Evolutionary conservation across 1,284 basidiomycete genomes (phyloP).

Genomic region (Vanrija humicola): DNA sequence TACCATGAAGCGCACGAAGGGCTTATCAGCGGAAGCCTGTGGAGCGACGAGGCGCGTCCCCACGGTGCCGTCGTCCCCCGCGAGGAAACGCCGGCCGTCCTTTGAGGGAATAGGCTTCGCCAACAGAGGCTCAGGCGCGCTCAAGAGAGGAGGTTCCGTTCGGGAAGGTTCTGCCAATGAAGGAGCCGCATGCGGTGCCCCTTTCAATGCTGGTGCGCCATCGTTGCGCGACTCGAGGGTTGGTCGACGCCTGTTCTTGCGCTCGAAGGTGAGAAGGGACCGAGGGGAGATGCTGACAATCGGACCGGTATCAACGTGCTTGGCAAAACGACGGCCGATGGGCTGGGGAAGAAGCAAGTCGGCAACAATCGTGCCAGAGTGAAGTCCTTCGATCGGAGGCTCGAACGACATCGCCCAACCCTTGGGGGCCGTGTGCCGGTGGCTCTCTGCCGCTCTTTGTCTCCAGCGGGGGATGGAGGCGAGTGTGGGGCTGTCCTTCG

Average conservation of each 20-base stretch:
- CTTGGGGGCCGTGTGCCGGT: slow-evolving; percentile 46
- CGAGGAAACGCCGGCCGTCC: too few species aligned
- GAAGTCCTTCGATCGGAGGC: slow-evolving; percentile 67
- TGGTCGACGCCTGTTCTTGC: slow-evolving; percentile 30
- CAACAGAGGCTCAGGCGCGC: neutral
- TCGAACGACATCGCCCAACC: slow-evolving; percentile 70
- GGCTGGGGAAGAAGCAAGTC: slow-evolving; percentile 60
- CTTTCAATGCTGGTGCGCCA: too few species aligned
- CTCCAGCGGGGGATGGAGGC: slow-evolving; percentile 21
- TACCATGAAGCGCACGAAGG: slow-evolving; percentile 44
- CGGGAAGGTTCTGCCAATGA: neutral
- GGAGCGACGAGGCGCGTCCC: too few species aligned
- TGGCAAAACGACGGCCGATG: slow-evolving; percentile 27
- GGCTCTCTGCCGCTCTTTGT: slow-evolving; percentile 15
- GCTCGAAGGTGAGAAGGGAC: slow-evolving; percentile 27
- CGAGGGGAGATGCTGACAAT: slow-evolving; percentile 38
- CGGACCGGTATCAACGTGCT: slow-evolving; percentile 22
- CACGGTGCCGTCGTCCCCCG: too few species aligned
- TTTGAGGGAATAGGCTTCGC: neutral
- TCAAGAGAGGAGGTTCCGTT: neutral
- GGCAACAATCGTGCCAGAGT: slow-evolving; percentile 58
- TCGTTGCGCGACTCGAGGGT: neutral
- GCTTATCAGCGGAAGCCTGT: slow-evolving; percentile 3
- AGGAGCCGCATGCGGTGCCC: too few species aligned
- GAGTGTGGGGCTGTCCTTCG: slow-evolving; percentile 47